Conservation (phyloP, 768 basidiomycete species). For the Macrolepiota dolichaula region DNA sequence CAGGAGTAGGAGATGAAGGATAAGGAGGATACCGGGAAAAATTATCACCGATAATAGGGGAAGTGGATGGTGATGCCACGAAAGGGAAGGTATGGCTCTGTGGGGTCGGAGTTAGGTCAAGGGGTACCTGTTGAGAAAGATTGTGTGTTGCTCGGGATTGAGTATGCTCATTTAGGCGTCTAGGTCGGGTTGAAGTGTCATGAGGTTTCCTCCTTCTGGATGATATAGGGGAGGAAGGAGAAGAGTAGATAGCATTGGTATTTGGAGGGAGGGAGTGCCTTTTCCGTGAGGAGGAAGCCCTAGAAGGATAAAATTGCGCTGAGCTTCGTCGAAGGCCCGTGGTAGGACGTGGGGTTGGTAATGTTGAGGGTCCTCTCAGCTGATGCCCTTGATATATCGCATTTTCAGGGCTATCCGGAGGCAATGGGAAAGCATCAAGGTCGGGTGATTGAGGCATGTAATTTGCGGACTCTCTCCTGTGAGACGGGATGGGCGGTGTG, state of each 20-base stretch:
- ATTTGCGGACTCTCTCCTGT: conserved; percentile 5
- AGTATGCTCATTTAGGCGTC: not conserved
- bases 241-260: not conserved
- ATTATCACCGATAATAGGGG: not conserved
- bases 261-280: not conserved
- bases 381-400: not conserved
- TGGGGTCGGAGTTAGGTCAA: not conserved
- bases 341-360: not conserved
- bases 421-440: not conserved
- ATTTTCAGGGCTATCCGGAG: not conserved
- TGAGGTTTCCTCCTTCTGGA: not conserved
- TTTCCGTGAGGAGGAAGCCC: not conserved
- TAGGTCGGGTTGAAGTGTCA: not conserved
- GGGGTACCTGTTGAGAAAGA: not conserved
- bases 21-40: conserved; percentile 9
- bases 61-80: not conserved
- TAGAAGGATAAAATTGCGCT: not conserved
- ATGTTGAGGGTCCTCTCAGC: not conserved
- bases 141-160: not conserved
- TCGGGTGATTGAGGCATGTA: not conserved
- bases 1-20: not conserved
- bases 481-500: not conserved
- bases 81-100: not conserved
- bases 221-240: not conserved
- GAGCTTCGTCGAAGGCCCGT: not conserved